phyloP scores from a whole-genome alignment of 192 early-diverging fungal genomes.

The Coemansia sp. region DNA sequence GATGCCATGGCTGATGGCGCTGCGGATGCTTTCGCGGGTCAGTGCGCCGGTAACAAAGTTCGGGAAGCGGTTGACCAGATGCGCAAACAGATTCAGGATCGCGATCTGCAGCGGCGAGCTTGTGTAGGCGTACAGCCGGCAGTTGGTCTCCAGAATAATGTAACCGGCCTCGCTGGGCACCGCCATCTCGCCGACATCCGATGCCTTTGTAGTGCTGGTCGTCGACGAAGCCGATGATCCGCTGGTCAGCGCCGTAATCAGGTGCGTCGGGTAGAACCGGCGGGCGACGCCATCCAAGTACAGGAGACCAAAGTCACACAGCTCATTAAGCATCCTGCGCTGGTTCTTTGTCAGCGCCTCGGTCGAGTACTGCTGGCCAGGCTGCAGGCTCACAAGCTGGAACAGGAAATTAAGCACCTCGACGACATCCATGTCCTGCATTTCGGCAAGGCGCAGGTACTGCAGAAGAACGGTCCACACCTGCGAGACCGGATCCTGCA shows the following conservation, averaged over 20 bases:
- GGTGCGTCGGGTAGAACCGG: conserved; percentile 87
- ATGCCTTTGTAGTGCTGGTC: conserved; percentile 12
- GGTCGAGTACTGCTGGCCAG: conserved; percentile 87
- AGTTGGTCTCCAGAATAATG: conserved; percentile 95
- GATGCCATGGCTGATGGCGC: conserved; percentile 83
- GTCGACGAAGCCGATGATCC: conserved; percentile 33
- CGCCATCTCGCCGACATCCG: conserved; percentile 23
- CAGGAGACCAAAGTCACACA: conserved; percentile 85
- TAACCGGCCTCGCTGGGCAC: conserved; percentile 65
- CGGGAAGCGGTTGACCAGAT: conserved; percentile 77
- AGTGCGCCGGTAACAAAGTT: conserved; percentile 91
- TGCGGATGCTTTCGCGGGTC: conserved; percentile 82
- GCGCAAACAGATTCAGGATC: conserved; percentile 86
- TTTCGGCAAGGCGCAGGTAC: conserved; percentile 83
- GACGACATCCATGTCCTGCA: conserved; percentile 80
- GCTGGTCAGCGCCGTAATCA: conserved; percentile 86
- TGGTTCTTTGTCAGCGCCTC: conserved; percentile 84
- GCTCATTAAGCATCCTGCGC: conserved; percentile 79
- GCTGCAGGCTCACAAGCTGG: conserved; percentile 85
- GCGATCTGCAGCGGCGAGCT: conserved; percentile 92
- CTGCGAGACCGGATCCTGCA: conserved; percentile 92
- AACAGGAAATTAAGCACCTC: conserved; percentile 94
- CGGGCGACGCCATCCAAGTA: conserved; percentile 78
- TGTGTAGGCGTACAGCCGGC: conserved; percentile 93
- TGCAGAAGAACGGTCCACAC: conserved; percentile 95